Conservation (phyloP, 2,329 filamentous ascomycete genomes). For the Scedosporium boydii region DNA sequence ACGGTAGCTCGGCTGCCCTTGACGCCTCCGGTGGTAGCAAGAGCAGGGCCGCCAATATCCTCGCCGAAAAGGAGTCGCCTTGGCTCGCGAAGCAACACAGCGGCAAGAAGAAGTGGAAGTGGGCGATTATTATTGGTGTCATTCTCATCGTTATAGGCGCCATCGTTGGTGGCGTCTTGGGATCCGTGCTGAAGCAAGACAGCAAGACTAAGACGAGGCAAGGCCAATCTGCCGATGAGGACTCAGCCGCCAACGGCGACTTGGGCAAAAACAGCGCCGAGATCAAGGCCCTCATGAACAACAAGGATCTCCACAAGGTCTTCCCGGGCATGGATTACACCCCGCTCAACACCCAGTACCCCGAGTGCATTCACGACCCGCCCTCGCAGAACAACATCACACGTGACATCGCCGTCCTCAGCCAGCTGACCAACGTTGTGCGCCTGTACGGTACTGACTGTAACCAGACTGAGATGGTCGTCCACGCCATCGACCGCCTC, state of each 20-base stretch:
- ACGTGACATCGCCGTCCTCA: slow-evolving; percentile 79
- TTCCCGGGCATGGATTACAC: slow-evolving; percentile 96
- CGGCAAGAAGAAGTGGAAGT: slow-evolving; percentile 57
- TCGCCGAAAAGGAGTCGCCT: slow-evolving; percentile 6
- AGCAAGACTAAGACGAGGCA: slow-evolving; percentile 15
- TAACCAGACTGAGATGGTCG: slow-evolving; percentile 91
- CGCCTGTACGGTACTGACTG: slow-evolving; percentile 93
- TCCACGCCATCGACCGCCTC: slow-evolving; percentile 70
- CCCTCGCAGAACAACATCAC: slow-evolving; percentile 93
- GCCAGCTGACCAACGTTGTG: slow-evolving; percentile 79
- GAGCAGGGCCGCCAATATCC: slow-evolving; percentile 1
- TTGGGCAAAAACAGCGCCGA: slow-evolving; percentile 65
- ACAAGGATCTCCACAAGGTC: slow-evolving; percentile 75
- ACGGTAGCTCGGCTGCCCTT: neutral
- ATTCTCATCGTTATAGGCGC: slow-evolving; percentile 57
- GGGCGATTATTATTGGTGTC: slow-evolving; percentile 57
- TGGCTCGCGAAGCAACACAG: slow-evolving; percentile 52
- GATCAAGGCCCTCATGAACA: slow-evolving; percentile 75
- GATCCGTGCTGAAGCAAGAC: slow-evolving; percentile 52
- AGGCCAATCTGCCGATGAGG: slow-evolving; percentile 46
- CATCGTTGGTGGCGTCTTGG: slow-evolving; percentile 65
- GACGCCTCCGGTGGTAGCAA: slow-evolving; percentile 4
- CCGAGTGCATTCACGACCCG: slow-evolving; percentile 65
- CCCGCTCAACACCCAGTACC: slow-evolving; percentile 82
- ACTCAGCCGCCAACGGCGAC: slow-evolving; percentile 56